Percentiles rank a stretch among this genome's conserved stretches.
phyloP scores from a whole-genome alignment of 192 early-diverging fungal genomes.

The Backusella sp. region DNA sequence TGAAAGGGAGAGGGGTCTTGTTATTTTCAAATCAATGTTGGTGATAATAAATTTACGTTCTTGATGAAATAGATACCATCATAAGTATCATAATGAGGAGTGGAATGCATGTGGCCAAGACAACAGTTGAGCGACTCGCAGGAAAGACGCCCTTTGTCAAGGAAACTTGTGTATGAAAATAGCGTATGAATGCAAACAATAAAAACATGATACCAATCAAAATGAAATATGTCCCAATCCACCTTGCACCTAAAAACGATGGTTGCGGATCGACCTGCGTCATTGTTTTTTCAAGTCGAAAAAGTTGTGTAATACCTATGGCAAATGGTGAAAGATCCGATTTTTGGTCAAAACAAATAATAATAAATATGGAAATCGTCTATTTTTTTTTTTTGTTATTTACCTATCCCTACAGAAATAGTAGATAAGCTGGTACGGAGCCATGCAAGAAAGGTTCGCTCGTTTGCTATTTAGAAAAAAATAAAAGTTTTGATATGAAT shows the following conservation, averaged over 20 bases:
- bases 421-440: slow-evolving; percentile 72
- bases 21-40: neutral
- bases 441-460: slow-evolving; percentile 80
- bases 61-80: slow-evolving; percentile 13
- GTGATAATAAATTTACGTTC: neutral
- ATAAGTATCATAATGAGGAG: slow-evolving; percentile 41
- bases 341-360: neutral
- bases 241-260: slow-evolving; percentile 41
- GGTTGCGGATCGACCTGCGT: neutral
- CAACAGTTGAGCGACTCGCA: slow-evolving; percentile 60
- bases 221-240: slow-evolving; percentile 57
- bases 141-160: slow-evolving; percentile 71
- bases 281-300: slow-evolving; percentile 23
- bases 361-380: neutral
- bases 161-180: slow-evolving; percentile 66
- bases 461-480: slow-evolving; percentile 55
- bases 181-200: slow-evolving; percentile 60
- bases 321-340: neutral
- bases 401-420: slow-evolving; percentile 70
- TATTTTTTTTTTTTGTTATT: neutral
- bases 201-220: slow-evolving; percentile 63
- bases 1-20: neutral
- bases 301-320: slow-evolving; percentile 34
- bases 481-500: neutral
- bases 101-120: slow-evolving; percentile 37